Evolutionary conservation across 805 yeast genomes (phyloP), one percentile per base, ranked within the genome.

Genomic region (Lipomyces orientalis): DNA sequence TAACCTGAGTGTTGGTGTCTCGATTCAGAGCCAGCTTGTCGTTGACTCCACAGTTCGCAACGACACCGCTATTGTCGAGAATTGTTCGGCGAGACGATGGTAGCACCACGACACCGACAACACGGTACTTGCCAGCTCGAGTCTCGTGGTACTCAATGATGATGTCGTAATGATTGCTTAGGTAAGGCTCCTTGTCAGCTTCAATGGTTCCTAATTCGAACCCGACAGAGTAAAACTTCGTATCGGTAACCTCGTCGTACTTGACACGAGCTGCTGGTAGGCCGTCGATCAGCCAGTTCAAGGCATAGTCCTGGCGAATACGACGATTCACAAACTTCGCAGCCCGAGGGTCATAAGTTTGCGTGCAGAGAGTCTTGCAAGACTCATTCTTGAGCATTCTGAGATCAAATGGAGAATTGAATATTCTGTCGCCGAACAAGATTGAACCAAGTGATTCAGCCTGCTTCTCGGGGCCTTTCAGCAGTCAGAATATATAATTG

Each of bases 201-300:
- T 88, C 92, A 61, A 88, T 87, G 60, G 77, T 82, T 55, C 97
- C 97, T 61, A 93, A 82, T 64, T 86, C 88, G 79, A 93, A 92
- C 2, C 97, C 97, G 0, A 90, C 82, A 46, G 93, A 90, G 76
- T 90, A 90, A 76, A 88, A 90, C 43, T 83, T 82, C 4, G 88
- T 73, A 10, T 86, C 75, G 3, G 94, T 88, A 74, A 86, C 84
- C 64, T 77, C 76, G 74, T 90, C 94, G 59, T 78, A 76, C 39
- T 65, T 65, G 60, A 62, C 65, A n/a, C 79, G 87, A 3, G 97
- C 97, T 6, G 93, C 97, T 10, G 99, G 99, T 73, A 95, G 85
- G 1, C 98, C 98, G 77, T 95, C 99, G 65, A 95, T 81, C 62
- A 93, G 82, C 98, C 98, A 94, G 77, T 94, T 94, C 79, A 91